phyloP scores from a whole-genome alignment of 345 rosid genomes.

The Mangifera indica region DNA sequence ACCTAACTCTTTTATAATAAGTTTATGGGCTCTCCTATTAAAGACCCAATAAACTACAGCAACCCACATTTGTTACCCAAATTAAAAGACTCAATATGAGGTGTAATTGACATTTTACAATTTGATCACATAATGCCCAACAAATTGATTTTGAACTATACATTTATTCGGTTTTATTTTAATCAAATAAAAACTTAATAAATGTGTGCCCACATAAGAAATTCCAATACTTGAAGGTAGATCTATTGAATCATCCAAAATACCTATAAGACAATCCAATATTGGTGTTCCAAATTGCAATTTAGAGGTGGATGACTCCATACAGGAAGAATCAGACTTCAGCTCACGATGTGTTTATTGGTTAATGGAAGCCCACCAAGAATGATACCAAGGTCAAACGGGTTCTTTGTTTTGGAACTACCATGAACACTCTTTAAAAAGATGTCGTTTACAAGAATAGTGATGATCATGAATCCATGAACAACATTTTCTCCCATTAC shows the following conservation, averaged over 20 bases:
- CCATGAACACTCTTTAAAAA: conserved; percentile 74
- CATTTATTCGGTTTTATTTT: too few relatives aligned
- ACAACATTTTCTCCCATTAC: conserved; percentile 69
- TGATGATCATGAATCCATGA: conserved; percentile 71
- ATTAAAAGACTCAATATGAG: too few relatives aligned
- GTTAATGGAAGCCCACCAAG: conserved; percentile 82
- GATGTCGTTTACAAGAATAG: conserved; percentile 67
- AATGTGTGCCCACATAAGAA: too few relatives aligned
- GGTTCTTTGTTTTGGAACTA: conserved; percentile 70
- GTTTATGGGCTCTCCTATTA: too few relatives aligned
- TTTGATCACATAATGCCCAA: too few relatives aligned
- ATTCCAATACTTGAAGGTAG: conserved; percentile 59
- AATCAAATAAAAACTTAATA: too few relatives aligned
- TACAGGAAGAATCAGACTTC: conserved; percentile 67
- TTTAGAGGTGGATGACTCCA: conserved; percentile 93
- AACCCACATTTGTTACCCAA: too few relatives aligned
- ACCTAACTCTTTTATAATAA: too few relatives aligned
- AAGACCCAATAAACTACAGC: too few relatives aligned
- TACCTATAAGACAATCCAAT: conserved; percentile 72
- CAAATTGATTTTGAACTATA: too few relatives aligned
- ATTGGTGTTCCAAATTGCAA: conserved; percentile 72
- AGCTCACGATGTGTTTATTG: conserved; percentile 72
- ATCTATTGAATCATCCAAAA: conserved; percentile 66
- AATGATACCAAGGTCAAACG: conserved; percentile 73
- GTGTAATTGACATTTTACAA: too few relatives aligned